phyloP scores from a whole-genome alignment of 495 filamentous ascomycete species.

The Aspergillus sparsus region DNA sequence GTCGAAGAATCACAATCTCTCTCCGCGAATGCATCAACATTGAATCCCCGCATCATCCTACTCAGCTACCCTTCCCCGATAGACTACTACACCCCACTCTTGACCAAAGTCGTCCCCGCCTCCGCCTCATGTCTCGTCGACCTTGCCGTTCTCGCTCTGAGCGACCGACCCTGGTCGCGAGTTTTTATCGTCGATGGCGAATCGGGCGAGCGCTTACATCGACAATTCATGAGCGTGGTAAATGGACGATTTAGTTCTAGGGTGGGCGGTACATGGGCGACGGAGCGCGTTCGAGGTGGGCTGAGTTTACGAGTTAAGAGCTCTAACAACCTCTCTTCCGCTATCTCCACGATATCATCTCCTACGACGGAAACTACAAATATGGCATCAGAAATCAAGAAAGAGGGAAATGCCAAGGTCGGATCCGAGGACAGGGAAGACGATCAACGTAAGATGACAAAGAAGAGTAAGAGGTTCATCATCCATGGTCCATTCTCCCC shows the following conservation, averaged over 20 bases:
- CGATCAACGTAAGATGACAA: background rate
- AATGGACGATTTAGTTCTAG: background rate
- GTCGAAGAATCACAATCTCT: background rate
- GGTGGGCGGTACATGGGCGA: background rate
- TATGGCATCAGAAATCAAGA: too few relatives aligned
- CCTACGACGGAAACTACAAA: background rate
- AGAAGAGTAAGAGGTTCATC: background rate
- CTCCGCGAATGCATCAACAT: background rate
- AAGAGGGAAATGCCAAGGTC: too few relatives aligned
- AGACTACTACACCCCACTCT: slow-evolving; percentile 1
- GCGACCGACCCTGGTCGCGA: background rate
- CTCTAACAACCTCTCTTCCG: background rate
- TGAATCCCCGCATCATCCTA: background rate
- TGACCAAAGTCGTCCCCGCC: background rate
- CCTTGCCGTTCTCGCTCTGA: background rate
- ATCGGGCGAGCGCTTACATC: background rate
- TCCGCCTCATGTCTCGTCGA: background rate
- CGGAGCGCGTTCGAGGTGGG: background rate
- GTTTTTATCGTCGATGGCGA: background rate
- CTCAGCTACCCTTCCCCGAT: background rate
- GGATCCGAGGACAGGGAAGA: too few relatives aligned
- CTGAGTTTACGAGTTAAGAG: background rate
- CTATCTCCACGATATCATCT: background rate
- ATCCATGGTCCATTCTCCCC: background rate
- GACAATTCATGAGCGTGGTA: background rate